phyloP scores from a whole-genome alignment of 192 early-diverging fungal species.

The Entomortierella beljakovae region DNA sequence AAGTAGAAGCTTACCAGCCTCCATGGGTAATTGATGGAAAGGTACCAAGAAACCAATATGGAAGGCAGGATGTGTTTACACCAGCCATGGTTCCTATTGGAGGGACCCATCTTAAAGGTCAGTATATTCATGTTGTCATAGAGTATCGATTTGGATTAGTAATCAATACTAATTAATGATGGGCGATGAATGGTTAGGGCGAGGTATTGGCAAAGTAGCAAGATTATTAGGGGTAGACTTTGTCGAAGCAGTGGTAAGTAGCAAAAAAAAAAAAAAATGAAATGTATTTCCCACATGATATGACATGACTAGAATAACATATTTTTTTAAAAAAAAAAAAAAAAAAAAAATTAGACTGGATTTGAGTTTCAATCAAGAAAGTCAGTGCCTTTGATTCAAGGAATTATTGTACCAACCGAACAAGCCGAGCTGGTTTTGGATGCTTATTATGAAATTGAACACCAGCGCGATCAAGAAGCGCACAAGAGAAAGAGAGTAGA shows the following conservation, averaged over 20 bases:
- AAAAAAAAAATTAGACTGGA: slow-evolving; percentile 68
- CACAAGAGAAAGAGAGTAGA: slow-evolving; percentile 59
- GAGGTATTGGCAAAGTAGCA: slow-evolving; percentile 74
- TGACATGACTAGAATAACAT: too few species aligned
- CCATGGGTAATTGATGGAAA: slow-evolving; percentile 67
- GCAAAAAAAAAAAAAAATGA: too few species aligned
- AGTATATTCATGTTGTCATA: slow-evolving; percentile 10
- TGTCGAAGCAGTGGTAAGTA: slow-evolving; percentile 82
- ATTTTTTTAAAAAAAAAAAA: too few species aligned
- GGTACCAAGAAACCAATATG: slow-evolving; percentile 86
- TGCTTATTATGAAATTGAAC: slow-evolving; percentile 54
- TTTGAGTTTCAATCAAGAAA: slow-evolving; percentile 76
- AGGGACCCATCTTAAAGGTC: slow-evolving; percentile 75
- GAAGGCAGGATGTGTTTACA: slow-evolving; percentile 88
- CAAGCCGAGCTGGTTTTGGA: slow-evolving; percentile 65
- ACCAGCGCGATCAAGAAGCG: slow-evolving; percentile 41
- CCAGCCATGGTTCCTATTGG: slow-evolving; percentile 87
- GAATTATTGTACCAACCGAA: slow-evolving; percentile 77
- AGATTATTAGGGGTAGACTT: slow-evolving; percentile 82
- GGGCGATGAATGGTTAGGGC: slow-evolving; percentile 40
- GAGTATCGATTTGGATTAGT: too few species aligned
- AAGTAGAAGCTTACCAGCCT: slow-evolving; percentile 79
- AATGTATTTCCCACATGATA: too few species aligned
- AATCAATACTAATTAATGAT: too few species aligned
- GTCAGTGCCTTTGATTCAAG: slow-evolving; percentile 71